Evolutionary conservation across 2,329 filamentous ascomycete genomes (phyloP).

Genomic region (Oidium heveae): DNA sequence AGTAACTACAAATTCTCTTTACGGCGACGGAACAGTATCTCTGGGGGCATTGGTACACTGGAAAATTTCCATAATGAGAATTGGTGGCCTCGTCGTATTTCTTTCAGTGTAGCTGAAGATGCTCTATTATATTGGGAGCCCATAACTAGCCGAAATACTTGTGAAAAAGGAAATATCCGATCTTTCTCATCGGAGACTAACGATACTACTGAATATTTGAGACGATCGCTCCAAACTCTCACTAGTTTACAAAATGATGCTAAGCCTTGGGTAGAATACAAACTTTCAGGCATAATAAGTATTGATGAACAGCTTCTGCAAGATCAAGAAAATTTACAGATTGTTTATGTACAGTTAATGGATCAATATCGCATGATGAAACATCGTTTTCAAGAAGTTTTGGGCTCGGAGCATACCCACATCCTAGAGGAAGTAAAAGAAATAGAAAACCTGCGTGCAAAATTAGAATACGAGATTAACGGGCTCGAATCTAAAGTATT

Average conservation of each 20-base stretch:
- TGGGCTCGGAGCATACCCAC: constrained; percentile 41
- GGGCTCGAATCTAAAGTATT: constrained; percentile 55
- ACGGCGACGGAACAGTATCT: constrained; percentile 35
- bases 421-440: constrained; percentile 52
- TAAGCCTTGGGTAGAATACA: constrained; percentile 33
- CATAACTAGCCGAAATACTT: constrained; percentile 19
- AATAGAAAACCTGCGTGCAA: constrained; percentile 56
- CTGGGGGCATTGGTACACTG: constrained; percentile 13
- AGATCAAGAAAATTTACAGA: constrained; percentile 39
- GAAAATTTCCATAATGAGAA: constrained; percentile 23
- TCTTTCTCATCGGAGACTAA: not conserved
- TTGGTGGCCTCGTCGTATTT: constrained; percentile 46
- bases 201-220: constrained; percentile 25
- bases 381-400: constrained; percentile 38
- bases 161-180: constrained; percentile 9
- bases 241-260: constrained; percentile 25
- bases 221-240: constrained; percentile 27
- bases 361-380: constrained; percentile 44
- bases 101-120: constrained; percentile 51
- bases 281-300: constrained; percentile 27
- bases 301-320: constrained; percentile 36
- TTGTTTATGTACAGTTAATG: constrained; percentile 42
- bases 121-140: constrained; percentile 44
- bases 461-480: constrained; percentile 78
- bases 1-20: constrained; percentile 23